These are phyloP conservation scores for Grosmannia serpens DNA, from an alignment of 2,329 filamentous ascomycete genomes.

Conservation along the genomic window DNA sequence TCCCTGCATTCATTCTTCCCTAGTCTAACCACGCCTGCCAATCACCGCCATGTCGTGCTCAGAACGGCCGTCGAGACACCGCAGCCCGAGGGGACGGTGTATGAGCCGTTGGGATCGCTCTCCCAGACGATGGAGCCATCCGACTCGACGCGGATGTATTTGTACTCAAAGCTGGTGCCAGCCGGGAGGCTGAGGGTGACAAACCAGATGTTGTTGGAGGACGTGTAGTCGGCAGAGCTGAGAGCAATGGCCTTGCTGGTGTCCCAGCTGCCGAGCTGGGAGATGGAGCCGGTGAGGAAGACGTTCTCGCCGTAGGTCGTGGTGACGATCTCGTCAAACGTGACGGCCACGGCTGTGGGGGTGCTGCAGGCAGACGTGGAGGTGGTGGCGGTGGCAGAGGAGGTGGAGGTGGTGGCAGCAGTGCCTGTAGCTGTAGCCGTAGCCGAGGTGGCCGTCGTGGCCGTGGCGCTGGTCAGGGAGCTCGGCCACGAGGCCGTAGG, in stretches of 20 bases:
- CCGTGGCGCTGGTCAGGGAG: slow-evolving; percentile 18
- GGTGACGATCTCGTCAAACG: slow-evolving; percentile 46
- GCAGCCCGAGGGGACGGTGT: slow-evolving; percentile 16
- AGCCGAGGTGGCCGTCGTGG: background rate
- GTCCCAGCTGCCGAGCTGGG: slow-evolving; percentile 53
- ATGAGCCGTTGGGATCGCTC: slow-evolving; percentile 40
- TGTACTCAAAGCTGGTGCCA: slow-evolving; percentile 37
- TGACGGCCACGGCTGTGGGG: slow-evolving; percentile 43
- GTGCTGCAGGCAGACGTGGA: slow-evolving; percentile 4
- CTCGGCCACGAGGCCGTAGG: slow-evolving; percentile 3
- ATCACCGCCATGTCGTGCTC: background rate
- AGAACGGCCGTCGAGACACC: background rate
- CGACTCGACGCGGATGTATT: slow-evolving; percentile 50
- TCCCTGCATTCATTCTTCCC: too few species aligned
- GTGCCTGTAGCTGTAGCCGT: slow-evolving; percentile 26
- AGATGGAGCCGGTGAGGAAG: slow-evolving; percentile 49
- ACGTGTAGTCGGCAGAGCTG: slow-evolving; percentile 39
- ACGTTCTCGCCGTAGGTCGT: slow-evolving; percentile 53
- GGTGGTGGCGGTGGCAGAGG: background rate
- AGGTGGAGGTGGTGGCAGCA: background rate
- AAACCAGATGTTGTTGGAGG: slow-evolving; percentile 49
- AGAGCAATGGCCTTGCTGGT: slow-evolving; percentile 41
- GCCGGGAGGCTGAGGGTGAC: slow-evolving; percentile 40
- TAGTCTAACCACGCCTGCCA: too few species aligned
- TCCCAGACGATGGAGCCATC: slow-evolving; percentile 53